A percentile compares a stretch with the other conserved stretches of the same genome.
phyloP scores from a whole-genome alignment of 2,329 filamentous ascomycete genomes.

The Catunica adiposa region DNA sequence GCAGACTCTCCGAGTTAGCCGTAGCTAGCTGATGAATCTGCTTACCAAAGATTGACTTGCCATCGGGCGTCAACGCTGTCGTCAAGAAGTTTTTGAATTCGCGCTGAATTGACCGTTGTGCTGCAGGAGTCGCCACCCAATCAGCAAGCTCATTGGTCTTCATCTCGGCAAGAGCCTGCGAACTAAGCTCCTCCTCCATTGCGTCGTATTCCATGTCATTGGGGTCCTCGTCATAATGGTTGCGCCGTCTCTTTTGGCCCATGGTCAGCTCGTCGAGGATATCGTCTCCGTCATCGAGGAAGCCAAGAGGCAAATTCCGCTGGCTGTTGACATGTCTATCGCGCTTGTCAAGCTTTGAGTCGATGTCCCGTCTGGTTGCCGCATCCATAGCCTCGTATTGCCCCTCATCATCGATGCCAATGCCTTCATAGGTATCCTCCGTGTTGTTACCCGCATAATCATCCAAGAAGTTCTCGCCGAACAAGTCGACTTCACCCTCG shows the following conservation, averaged over 20 bases:
- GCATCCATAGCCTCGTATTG: slow-evolving; percentile 56
- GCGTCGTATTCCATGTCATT: slow-evolving; percentile 90
- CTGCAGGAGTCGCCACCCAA: slow-evolving; percentile 80
- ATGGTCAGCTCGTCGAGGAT: slow-evolving; percentile 69
- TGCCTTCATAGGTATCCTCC: slow-evolving; percentile 48
- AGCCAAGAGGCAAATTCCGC: slow-evolving; percentile 53
- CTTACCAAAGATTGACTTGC: slow-evolving; percentile 84
- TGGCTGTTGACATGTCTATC: slow-evolving; percentile 54
- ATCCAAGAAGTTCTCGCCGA: slow-evolving; percentile 54
- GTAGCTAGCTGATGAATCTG: slow-evolving; percentile 92
- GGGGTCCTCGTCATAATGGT: slow-evolving; percentile 85
- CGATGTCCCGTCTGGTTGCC: slow-evolving; percentile 50
- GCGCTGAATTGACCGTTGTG: slow-evolving; percentile 82
- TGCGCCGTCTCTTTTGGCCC: slow-evolving; percentile 69
- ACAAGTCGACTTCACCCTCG: slow-evolving; percentile 66
- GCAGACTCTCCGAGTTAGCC: slow-evolving; percentile 86
- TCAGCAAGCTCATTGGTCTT: slow-evolving; percentile 88
- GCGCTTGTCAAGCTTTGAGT: slow-evolving; percentile 55
- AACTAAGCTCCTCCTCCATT: slow-evolving; percentile 85
- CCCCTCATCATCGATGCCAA: slow-evolving; percentile 59
- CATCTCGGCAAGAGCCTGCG: slow-evolving; percentile 81
- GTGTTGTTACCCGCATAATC: slow-evolving; percentile 51
- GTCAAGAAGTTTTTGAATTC: slow-evolving; percentile 97
- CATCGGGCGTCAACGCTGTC: slow-evolving; percentile 80
- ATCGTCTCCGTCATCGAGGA: slow-evolving; percentile 72